Conservation (phyloP, 2,329 filamentous ascomycete species). For the Thielaviopsis populi region DNA sequence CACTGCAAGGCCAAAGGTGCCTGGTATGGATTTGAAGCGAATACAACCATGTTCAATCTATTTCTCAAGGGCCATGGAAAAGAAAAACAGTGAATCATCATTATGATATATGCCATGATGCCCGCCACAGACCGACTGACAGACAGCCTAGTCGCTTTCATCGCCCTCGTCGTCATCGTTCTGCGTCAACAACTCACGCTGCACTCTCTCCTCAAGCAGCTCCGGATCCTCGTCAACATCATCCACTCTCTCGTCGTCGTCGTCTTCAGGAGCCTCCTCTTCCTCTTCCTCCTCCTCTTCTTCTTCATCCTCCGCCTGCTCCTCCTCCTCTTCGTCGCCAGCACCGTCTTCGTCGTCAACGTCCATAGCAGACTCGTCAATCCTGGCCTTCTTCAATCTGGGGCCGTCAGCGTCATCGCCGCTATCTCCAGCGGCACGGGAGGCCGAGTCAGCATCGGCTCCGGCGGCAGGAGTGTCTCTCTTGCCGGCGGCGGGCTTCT, state of each 20-base stretch:
- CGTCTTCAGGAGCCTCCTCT: constrained; percentile 33
- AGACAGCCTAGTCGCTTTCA: constrained; percentile 36
- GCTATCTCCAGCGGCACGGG: constrained; percentile 22
- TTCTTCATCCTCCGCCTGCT: constrained; percentile 25
- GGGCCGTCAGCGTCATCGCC: constrained; percentile 25
- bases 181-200: constrained; percentile 38
- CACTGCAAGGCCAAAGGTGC: not conserved
- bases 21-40: not conserved
- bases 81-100: not conserved
- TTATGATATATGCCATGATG: not conserved
- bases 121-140: not conserved
- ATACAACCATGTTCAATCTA: not conserved
- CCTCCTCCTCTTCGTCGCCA: constrained; percentile 35
- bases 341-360: constrained; percentile 27
- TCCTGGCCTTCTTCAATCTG: constrained; percentile 30
- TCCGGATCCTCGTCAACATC: constrained; percentile 30
- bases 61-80: not conserved
- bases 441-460: constrained; percentile 24
- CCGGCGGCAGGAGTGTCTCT: constrained; percentile 35
- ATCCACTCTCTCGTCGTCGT: constrained; percentile 32
- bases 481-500: constrained; percentile 53
- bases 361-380: constrained; percentile 27
- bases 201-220: constrained; percentile 34
- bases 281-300: constrained; percentile 26
- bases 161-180: constrained; percentile 50